Base-by-base conservation (phyloP, 2,329 filamentous ascomycete species). In the Aspergillus brasiliensis region DNA sequence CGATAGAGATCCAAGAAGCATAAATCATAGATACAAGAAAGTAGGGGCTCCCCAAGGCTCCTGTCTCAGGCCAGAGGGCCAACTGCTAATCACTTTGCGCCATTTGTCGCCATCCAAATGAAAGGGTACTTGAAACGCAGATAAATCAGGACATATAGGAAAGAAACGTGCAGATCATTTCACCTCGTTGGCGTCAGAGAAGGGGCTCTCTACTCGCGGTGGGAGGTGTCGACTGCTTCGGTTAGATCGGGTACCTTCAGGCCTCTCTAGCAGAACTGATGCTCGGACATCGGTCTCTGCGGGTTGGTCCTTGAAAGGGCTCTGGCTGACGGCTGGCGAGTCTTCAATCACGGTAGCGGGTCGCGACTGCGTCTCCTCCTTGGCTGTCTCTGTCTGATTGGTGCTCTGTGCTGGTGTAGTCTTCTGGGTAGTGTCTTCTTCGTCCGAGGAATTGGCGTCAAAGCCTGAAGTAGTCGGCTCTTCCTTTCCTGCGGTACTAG, bases 171-270 rank as follows among this genome's bases (percentile, higher is more conserved):
- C 31, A 17, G 44, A 55, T 72, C 58, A 74, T 74, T 74, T 73
- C 46, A 80, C 70, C 67, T 80, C 78, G 63, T 80, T 77, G 17
- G 70, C 71, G 60, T 80, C 78, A 15, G 77, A 78, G 63, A 80
- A 80, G 5, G 78, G 78, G 60, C 78, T 80, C 61, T 72, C 71
- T 46, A 70, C 74, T 59, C 71, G 73, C 38, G 63, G 63, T 44
- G 65, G 70, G 27, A 65, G 69, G 53, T 59, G 69, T 63, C 64
- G 72, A 67, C 58, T 70, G 67, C 60, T 73, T 51, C 72, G 69
- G 55, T 69, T 73, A 17, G 76, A 74, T 34, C 65, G 66, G n/a
- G 61, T 47, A 23, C 66, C 64, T 17, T 67, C 65, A 55, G 60
- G 60, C 49, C 34, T 61, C 49, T 65, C 56, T 37, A 63, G 59